Evolutionary conservation across 148 eudicot genomes (phyloP).

Genomic region (Rhododendron molle): DNA sequence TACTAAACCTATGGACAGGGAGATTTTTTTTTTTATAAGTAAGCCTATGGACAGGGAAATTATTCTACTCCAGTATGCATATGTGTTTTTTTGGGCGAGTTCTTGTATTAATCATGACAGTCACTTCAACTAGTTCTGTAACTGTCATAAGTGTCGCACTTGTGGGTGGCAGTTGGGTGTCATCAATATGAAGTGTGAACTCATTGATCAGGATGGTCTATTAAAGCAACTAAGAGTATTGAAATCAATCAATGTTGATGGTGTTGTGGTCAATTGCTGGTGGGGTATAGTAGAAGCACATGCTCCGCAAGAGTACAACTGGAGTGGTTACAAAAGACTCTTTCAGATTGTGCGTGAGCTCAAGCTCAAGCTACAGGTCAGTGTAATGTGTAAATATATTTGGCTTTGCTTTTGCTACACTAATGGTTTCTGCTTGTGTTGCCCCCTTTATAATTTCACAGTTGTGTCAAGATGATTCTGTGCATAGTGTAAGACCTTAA

Average conservation of each 20-base stretch:
- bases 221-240: conserved; percentile 46
- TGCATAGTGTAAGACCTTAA: background rate
- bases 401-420: background rate
- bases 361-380: conserved; percentile 77
- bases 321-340: conserved; percentile 75
- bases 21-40: no score
- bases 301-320: conserved; percentile 68
- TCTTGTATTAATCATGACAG: background rate
- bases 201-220: conserved; percentile 57
- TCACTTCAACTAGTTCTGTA: background rate
- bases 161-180: conserved; percentile 46
- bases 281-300: conserved; percentile 93
- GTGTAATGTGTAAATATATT: conserved; percentile 13
- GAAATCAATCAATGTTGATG: conserved; percentile 78
- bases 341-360: conserved; percentile 69
- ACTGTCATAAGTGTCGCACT: conserved; percentile 11
- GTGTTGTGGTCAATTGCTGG: conserved; percentile 96
- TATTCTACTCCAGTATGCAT: background rate
- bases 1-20: background rate
- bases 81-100: background rate
- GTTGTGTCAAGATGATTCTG: background rate
- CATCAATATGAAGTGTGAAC: conserved; percentile 63
- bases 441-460: background rate
- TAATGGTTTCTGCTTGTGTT: background rate
- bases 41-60: background rate